Base-by-base conservation (phyloP, 1,139 yeast genomes). In the Yamadazyma oceani region DNA sequence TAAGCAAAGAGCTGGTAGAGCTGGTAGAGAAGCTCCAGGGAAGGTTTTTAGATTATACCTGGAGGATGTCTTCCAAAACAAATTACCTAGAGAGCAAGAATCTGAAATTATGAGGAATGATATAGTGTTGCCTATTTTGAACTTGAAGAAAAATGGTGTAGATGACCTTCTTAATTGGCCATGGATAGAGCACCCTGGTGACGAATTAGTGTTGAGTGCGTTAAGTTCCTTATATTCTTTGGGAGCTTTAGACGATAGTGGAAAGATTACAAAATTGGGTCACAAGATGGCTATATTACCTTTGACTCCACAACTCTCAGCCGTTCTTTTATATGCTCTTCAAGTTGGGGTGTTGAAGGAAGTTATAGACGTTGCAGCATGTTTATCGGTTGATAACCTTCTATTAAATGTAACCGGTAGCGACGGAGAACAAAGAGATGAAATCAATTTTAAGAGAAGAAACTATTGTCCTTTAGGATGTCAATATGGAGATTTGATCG, bases 1-100 rank as follows among this genome's bases (percentile, higher is more conserved):
- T 0, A 78, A 85, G 31, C 99, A 92, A 66, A 74, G 99, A 62
- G 83, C 94, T 41, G 99, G 99, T 59, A 86, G 99, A 73, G 98
- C 98, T 19, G 99, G 99, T 49, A 87, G 99, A 78, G 97, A 92
- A 65, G 80, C 85, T 30, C 58, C 62, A 3, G 99, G 99, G 36
- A 92, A 90, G 58, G 89, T 95, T 28, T 92, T 75, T 60, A 69
- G 98, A 43, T 64, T 92, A 26, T 94, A 85, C 57, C 81, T 85
- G 39, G 97, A 90, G 53, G 58, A 64, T 2, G 82, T 85, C 34
- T 92, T 78, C 52, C 37, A 47, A 4, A 48, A 58, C 13, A 69
- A 73, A 40, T 64, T 94, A 31, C 82, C 86, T 0, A 67, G 70
- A 38, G 94, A 88, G 54, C 92, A 95, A 12, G 97, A 90, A 54